Base-by-base conservation (phyloP, 2,329 filamentous ascomycete species). In the Fusarium torreyae region DNA sequence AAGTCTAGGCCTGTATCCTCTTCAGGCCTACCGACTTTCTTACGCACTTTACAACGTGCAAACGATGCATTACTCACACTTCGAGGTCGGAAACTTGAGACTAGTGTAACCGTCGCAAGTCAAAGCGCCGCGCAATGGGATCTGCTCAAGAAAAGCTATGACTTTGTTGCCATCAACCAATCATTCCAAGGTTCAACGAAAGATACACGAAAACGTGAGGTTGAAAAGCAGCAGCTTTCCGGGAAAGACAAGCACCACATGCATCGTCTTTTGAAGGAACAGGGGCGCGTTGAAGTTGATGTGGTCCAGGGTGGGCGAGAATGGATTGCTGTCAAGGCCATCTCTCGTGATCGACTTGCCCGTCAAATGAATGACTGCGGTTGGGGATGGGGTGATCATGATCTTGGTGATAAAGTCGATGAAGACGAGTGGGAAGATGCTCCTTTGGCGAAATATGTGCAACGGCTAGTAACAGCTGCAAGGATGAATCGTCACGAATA, bases 281-380 rank as follows among this genome's bases (percentile, higher is more conserved):
- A 78, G 54, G 73, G 72, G 33, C 76, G 77, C 5, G 71, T 79
- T 9, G 77, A 79, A 22, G 79, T 80, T 2, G 72, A 80, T 26
- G 77, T 81, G 34, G 78, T 82, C 20, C 73, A 78, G 10, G 75
- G 72, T n/a, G 79, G 77, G 7, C 57, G 50, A 4, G 75, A 79
- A 66, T 82, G 79, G 79, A 45, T 82, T 36, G 74, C 74, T 17
- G 62, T 78, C 44, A 75, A 77, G 31, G 72, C 75, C 9, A 68
- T 80, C 2, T 74, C 74, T 48, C 66, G 71, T 14, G 74, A 78
- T 46, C 71, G 80, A 28, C 71, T 82, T 52, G 78, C 78, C 9
- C 72, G 80, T 5, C 79, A 83, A 45, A 79, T 83, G 81, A 76
- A 76, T 5, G 80, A 81, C 45, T 75, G 74, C n/a, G 81, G 81